phyloP scores from a whole-genome alignment of 768 basidiomycete genomes.

The Amanita molliuscula region DNA sequence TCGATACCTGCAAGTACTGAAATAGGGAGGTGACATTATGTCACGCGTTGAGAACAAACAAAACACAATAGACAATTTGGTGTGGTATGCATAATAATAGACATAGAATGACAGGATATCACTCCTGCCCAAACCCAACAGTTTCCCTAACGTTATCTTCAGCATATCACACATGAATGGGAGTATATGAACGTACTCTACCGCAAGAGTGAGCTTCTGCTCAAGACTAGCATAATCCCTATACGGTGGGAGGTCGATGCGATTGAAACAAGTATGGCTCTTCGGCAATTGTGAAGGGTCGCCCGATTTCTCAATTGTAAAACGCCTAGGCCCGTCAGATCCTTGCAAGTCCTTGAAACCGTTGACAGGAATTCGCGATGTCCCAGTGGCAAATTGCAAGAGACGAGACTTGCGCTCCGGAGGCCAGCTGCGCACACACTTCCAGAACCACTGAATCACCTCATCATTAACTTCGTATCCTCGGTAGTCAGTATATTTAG shows the following conservation, averaged over 20 bases:
- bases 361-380: slow-evolving; percentile 94
- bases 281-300: slow-evolving; percentile 95
- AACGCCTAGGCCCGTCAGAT: slow-evolving; percentile 91
- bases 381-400: slow-evolving; percentile 94
- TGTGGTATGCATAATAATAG: slow-evolving; percentile 11
- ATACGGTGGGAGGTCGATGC: slow-evolving; percentile 96
- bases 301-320: slow-evolving; percentile 98
- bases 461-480: slow-evolving; percentile 94
- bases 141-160: slow-evolving; percentile 53
- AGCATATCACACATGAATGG: slow-evolving; percentile 4
- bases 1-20: neutral
- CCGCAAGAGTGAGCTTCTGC: slow-evolving; percentile 89
- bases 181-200: slow-evolving; percentile 56
- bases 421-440: slow-evolving; percentile 95
- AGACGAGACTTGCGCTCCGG: slow-evolving; percentile 95
- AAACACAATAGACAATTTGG: slow-evolving; percentile 5
- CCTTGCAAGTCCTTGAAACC: slow-evolving; percentile 99
- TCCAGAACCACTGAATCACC: slow-evolving; percentile 99
- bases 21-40: neutral
- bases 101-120: slow-evolving; percentile 18
- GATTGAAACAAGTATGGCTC: slow-evolving; percentile 94
- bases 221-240: slow-evolving; percentile 92
- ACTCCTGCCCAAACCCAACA: slow-evolving; percentile 91
- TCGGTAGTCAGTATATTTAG: slow-evolving; percentile 97
- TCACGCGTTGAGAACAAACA: neutral